Percentiles rank a stretch among this genome's conserved stretches.
Evolutionary conservation across 495 filamentous ascomycete species (phyloP).

Genomic region (Daldinia bambusicola): DNA sequence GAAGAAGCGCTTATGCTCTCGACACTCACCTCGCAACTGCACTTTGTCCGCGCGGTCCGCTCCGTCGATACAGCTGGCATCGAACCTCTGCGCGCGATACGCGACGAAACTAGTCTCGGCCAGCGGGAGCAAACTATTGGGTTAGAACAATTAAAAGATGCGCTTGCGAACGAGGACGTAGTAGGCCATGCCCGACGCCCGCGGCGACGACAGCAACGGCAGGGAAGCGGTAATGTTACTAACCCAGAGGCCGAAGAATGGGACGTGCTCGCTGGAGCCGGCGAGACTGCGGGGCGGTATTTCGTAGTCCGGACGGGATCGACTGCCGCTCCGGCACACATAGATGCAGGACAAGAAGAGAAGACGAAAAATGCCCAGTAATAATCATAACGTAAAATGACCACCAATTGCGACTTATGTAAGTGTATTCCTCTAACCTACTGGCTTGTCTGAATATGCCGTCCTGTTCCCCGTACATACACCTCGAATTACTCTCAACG

Average conservation of each 20-base stretch:
- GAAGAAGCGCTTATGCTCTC: constrained; percentile 70
- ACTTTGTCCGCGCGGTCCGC: constrained; percentile 88
- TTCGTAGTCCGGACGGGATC: constrained; percentile 79
- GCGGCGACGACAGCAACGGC: constrained; percentile 49
- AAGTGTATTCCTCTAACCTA: constrained; percentile 18
- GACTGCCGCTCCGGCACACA: constrained; percentile 18
- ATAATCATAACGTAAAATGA: constrained; percentile 4
- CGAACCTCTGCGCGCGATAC: constrained; percentile 76
- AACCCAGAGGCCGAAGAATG: constrained; percentile 64
- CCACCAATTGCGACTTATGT: constrained; percentile 6
- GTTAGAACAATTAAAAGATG: constrained; percentile 51
- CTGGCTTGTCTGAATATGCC: constrained; percentile 4
- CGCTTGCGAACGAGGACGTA: constrained; percentile 55
- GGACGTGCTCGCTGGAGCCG: constrained; percentile 73
- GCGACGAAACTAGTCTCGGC: constrained; percentile 75
- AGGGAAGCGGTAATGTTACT: neutral
- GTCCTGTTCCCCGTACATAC: neutral
- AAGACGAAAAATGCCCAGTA: constrained; percentile 8
- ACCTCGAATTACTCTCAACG: neutral
- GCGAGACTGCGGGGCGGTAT: constrained; percentile 73
- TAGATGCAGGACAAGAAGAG: constrained; percentile 8
- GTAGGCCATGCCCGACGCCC: constrained; percentile 59
- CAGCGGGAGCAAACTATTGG: constrained; percentile 56
- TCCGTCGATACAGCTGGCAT: constrained; percentile 77
- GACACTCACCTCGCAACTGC: constrained; percentile 83